Base-by-base conservation (phyloP, 2,329 filamentous ascomycete genomes). In the Clonostachys rosea region DNA sequence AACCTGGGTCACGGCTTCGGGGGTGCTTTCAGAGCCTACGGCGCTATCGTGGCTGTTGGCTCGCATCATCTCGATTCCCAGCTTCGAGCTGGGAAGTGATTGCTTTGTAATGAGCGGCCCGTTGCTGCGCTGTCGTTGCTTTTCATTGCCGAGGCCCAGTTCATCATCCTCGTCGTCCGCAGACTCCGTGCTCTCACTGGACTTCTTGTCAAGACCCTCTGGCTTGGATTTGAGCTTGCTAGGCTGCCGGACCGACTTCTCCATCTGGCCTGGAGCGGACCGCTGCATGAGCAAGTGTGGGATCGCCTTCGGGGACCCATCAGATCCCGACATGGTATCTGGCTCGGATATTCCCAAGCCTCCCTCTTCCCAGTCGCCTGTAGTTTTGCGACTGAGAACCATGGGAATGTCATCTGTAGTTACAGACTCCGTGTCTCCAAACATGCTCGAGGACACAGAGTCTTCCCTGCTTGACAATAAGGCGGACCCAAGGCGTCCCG, bases 21-120 rank as follows among this genome's bases (percentile, higher is more conserved):
- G 63, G 13, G 71, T 72, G 54, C 68, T 73, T 42, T 79, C 78
- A 4, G 76, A 75, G 11, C 68, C 65, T 12, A 77, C 73, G 47
- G 89, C 80, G 59, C 91, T 96, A 43, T 95, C 92, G 57, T 92
- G 87, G 60, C 90, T 96, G 64, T 96, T 95, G 17, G 92, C 95
- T 43, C 92, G 84, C 89, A 96, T 92, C 92, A 97, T 96, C 65
- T 97, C 92, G 44, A 91, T 94, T 2, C 91, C 91, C 3, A 97
- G 79, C 65, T 96, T 96, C 1, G 91, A 96, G 46, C 86, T 88
- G 12, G 87, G 86, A 20, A 88, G 76, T 36, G 75, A 73, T 14
- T 71, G 68, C 53, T 83, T 83, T 49, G 69, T 59, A 36, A 58
- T 53, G 45, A 62, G 49, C 10, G 64, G 60, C 46, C 68, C 67